phyloP scores from a whole-genome alignment of 176 grass and related monocot genomes.

The barley (Hordeum vulgare) region MorexV3_pseudomolecules_assembly NC_058524.1:568605872-568606371 shows the following conservation, averaged over 20 bases:
- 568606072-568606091: background rate
- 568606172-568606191: background rate
- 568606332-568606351: background rate
- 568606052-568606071: background rate
- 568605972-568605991: constrained; percentile 92
- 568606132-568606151: background rate
- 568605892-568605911: background rate
- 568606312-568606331: background rate
- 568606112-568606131: background rate
- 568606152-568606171: background rate
- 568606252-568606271: background rate
- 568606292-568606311: background rate
- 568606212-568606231: background rate
- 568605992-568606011: constrained; percentile 77
- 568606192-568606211: background rate
- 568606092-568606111: background rate
- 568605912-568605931: background rate
- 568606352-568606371: background rate
- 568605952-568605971: constrained; percentile 90
- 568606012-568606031: constrained; percentile 67
- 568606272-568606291: background rate
- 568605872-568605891: background rate
- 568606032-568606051: constrained; percentile 46
- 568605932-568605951: constrained; percentile 45
- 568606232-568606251: background rate